These are phyloP conservation scores for Schrenkiella parvula DNA, from an alignment of 345 rosid species.

Conservation along the genomic window DNA sequence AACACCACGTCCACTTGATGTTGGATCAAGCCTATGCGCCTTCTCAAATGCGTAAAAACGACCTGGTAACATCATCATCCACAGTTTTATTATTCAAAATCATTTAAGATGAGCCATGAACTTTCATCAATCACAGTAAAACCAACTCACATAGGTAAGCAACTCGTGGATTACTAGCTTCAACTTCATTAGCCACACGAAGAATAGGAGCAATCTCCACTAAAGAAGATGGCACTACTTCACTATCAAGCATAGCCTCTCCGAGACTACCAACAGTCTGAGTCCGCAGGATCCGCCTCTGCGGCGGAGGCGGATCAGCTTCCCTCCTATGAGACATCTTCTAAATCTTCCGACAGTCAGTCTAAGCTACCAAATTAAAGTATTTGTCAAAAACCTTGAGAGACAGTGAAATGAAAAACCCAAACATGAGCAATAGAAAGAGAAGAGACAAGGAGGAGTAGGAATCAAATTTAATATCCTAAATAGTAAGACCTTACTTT, in stretches of 20 bases:
- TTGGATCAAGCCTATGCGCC: slow-evolving; percentile 75
- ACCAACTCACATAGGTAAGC: slow-evolving; percentile 56
- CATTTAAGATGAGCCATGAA: neutral
- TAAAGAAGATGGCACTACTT: slow-evolving; percentile 61
- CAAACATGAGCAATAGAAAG: neutral
- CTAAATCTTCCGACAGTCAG: slow-evolving; percentile 1
- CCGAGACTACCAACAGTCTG: slow-evolving; percentile 57
- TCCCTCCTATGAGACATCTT: slow-evolving; percentile 52
- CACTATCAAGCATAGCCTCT: slow-evolving; percentile 64
- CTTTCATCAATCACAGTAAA: neutral
- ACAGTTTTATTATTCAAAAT: neutral
- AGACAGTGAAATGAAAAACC: neutral
- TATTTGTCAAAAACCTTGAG: neutral
- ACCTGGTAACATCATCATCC: slow-evolving; percentile 35
- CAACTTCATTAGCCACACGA: slow-evolving; percentile 66
- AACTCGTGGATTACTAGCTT: slow-evolving; percentile 51
- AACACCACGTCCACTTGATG: slow-evolving; percentile 82
- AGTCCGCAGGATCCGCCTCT: slow-evolving; percentile 49
- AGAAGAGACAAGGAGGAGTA: neutral
- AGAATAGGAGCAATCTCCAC: slow-evolving; percentile 65
- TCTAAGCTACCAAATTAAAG: slow-evolving; percentile 1
- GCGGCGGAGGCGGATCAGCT: slow-evolving; percentile 39
- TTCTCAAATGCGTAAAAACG: slow-evolving; percentile 84
- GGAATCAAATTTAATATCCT: slow-evolving; percentile 1
- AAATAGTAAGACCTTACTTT: slow-evolving; percentile 10